Conservation (phyloP, 768 basidiomycete species). For the Boletus patriciae region DNA sequence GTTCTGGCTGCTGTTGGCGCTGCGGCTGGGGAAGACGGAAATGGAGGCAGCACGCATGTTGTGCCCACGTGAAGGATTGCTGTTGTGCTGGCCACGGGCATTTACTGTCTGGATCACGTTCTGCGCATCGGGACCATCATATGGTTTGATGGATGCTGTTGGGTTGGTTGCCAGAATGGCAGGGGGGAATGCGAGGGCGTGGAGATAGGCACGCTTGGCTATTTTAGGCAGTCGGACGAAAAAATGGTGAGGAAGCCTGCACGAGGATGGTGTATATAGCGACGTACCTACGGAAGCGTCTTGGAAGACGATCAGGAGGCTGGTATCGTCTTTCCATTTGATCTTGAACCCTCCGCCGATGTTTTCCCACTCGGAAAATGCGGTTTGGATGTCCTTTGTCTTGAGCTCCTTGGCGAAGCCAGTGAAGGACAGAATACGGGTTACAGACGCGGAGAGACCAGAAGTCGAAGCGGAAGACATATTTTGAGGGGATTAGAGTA, state of each 20-base stretch:
- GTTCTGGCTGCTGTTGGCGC: constrained; percentile 39
- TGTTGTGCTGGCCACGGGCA: constrained; percentile 61
- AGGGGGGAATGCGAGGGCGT: constrained; percentile 81
- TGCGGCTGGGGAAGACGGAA: constrained; percentile 60
- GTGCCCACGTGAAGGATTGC: constrained; percentile 67
- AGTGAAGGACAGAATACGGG: constrained; percentile 89
- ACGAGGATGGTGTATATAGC: constrained; percentile 3
- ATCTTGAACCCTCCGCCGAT: constrained; percentile 94
- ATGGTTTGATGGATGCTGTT: constrained; percentile 75
- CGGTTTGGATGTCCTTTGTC: constrained; percentile 92
- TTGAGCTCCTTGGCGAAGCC: constrained; percentile 96
- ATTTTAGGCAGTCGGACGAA: constrained; percentile 9
- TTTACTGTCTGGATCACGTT: constrained; percentile 81
- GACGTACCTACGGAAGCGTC: constrained; percentile 87
- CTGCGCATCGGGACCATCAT: constrained; percentile 94
- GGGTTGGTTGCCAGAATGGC: constrained; percentile 56
- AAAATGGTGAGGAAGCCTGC: not conserved
- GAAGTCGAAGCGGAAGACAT: constrained; percentile 71
- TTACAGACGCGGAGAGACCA: constrained; percentile 90
- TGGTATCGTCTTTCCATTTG: constrained; percentile 98
- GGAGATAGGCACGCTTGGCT: constrained; percentile 61
- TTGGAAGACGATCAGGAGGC: constrained; percentile 89
- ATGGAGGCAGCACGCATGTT: constrained; percentile 67
- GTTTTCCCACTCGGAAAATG: constrained; percentile 87
- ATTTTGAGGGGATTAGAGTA: constrained; percentile 14